phyloP scores from a whole-genome alignment of 2,329 filamentous ascomycete species.

The Pyricularia pennisetigena region DNA sequence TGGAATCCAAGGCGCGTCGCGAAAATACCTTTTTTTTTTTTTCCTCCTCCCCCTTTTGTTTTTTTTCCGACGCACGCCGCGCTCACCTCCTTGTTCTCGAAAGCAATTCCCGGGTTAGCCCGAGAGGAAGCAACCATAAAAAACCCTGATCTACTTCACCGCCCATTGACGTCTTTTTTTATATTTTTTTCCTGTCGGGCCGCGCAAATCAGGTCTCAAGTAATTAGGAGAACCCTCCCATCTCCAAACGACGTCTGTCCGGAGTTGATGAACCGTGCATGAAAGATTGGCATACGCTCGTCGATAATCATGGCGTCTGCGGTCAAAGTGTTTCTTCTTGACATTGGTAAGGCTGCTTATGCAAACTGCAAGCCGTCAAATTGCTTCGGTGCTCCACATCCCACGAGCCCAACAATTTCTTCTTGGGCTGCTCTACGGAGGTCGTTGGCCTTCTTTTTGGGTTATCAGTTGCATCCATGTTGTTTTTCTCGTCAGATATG shows the following conservation, averaged over 20 bases:
- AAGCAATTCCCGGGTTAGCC: neutral
- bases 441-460: neutral
- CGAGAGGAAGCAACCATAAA: neutral
- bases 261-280: neutral
- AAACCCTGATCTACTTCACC: conserved; percentile 4
- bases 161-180: neutral
- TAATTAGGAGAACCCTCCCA: neutral
- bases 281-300: neutral
- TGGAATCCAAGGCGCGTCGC: neutral
- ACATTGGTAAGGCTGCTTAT: conserved; percentile 40
- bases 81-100: neutral
- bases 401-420: neutral
- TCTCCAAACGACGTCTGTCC: neutral
- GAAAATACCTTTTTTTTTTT: neutral
- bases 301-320: conserved; percentile 9
- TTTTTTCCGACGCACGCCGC: neutral
- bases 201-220: neutral
- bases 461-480: neutral
- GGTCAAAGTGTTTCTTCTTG: conserved; percentile 41
- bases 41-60: neutral
- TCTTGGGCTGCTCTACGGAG: neutral
- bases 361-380: neutral
- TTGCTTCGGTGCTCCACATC: neutral
- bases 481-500: neutral
- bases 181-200: neutral